Conservation (phyloP, 2,329 filamentous ascomycete species). For the Cytospora piceae region DNA sequence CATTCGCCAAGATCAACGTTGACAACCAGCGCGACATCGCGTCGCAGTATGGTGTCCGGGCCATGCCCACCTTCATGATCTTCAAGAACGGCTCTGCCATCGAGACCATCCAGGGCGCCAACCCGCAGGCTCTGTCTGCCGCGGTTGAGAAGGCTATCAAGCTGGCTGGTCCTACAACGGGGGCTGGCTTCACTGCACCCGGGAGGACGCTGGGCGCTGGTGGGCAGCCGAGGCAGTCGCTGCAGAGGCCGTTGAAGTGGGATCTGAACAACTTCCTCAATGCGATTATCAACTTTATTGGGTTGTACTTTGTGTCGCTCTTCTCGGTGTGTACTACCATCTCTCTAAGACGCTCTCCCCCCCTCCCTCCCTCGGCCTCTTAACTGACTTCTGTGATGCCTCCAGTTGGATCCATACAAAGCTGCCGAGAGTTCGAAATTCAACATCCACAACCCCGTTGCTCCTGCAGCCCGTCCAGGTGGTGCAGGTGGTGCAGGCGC, state of each 20-base stretch:
- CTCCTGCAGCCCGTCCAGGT: conserved; percentile 30
- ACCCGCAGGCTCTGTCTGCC: conserved; percentile 73
- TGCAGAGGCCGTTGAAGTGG: conserved; percentile 35
- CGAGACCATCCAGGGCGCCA: conserved; percentile 80
- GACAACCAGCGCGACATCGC: conserved; percentile 80
- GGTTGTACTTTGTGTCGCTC: conserved; percentile 64
- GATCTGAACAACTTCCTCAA: conserved; percentile 52
- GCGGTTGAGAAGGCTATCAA: conserved; percentile 74
- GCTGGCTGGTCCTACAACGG: conserved; percentile 48
- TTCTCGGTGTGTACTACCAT: conserved; percentile 54
- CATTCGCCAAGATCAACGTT: conserved; percentile 91
- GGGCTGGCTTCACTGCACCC: conserved; percentile 55
- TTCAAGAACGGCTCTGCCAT: conserved; percentile 76
- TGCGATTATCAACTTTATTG: conserved; percentile 58
- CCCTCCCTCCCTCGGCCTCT: background rate
- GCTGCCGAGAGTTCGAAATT: conserved; percentile 63
- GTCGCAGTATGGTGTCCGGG: conserved; percentile 75
- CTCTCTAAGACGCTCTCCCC: background rate
- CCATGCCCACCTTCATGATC: conserved; percentile 94
- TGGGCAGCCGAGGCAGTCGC: conserved; percentile 32
- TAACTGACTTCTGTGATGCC: conserved; percentile 17
- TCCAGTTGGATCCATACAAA: conserved; percentile 64
- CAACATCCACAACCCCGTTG: conserved; percentile 53
- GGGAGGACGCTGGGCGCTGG: conserved; percentile 61
- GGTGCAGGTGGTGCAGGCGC: conserved; percentile 3